Base-by-base conservation (phyloP, 352 stramenopile species). In the Globisporangium viniferum region DNA sequence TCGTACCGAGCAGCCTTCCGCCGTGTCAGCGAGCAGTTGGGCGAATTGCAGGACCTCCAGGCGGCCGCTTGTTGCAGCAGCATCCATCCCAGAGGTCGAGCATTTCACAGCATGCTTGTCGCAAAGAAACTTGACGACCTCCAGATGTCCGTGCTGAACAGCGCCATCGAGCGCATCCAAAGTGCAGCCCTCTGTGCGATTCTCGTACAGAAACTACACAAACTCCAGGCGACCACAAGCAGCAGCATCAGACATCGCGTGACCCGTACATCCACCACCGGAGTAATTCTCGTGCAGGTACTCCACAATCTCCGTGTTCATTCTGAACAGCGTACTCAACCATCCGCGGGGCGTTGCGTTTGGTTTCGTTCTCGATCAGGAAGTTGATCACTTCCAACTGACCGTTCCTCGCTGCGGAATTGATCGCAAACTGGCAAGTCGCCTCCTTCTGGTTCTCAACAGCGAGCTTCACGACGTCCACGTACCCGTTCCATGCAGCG, bases 141-240 rank as follows among this genome's bases (percentile, higher is more conserved):
- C 56, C 18, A 62, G 6, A n/a, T 62, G 31, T 2, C 56, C 33
- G 5, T 62, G 24, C n/a, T 20, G 7, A 3, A 33, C 56, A 5
- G 56, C 56, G 24, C 39, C 3, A 31, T 36, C 22, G 14, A 62
- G 8, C 10, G 56, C 56, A 14, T 62, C 22, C 1, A 12, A 15
- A 5, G 56, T 46, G 20, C 56, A 62, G 15, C 56, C 56, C 39
- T 62, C 31, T 5, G 56, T 27, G 10, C 56, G 56, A 27, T 62
- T 12, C 22, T 62, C 56, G 24, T 62, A 15, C 18, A 62, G 56
- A 10, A 49, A 62, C 33, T 29, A 31, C 12, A 62, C 56, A 24
- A 49, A 18, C 12, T 62, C 56, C 18, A 62, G 20, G 39, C 46
- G 56, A 10, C 56, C 56, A 48, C 31, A 24, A 27, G 15, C 31